Evolutionary conservation across 1,284 basidiomycete species (phyloP).

Genomic region (Sutorius eximius): DNA sequence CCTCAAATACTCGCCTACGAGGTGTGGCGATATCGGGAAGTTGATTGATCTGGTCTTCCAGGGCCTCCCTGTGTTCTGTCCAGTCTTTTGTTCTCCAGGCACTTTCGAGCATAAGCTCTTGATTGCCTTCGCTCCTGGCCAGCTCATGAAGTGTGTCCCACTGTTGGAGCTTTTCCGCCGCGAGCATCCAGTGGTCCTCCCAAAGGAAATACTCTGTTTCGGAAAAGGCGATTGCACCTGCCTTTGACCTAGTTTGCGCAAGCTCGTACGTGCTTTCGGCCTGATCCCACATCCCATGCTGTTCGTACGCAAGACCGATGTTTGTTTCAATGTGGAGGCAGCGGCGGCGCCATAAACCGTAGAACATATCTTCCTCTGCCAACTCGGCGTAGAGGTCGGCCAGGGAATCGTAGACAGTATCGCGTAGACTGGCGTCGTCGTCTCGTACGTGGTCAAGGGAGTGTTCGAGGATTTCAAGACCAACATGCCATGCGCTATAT

Average conservation of each 20-base stretch:
- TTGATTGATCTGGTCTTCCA: conserved; percentile 84
- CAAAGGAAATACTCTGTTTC: conserved; percentile 97
- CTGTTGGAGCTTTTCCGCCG: conserved; percentile 95
- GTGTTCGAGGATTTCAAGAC: conserved; percentile 85
- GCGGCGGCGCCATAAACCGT: conserved; percentile 93
- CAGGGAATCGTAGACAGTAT: conserved; percentile 88
- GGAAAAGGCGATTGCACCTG: conserved; percentile 85
- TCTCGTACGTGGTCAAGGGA: conserved; percentile 75
- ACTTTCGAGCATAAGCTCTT: conserved; percentile 92
- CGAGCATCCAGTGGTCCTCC: conserved; percentile 99
- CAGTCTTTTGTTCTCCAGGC: conserved; percentile 96
- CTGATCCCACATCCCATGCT: conserved; percentile 97
- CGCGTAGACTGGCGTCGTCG: conserved; percentile 81
- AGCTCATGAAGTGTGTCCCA: conserved; percentile 96
- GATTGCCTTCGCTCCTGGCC: conserved; percentile 89
- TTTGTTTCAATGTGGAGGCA: conserved; percentile 91
- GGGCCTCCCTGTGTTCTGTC: conserved; percentile 74
- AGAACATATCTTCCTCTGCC: conserved; percentile 96
- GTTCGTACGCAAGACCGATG: conserved; percentile 90
- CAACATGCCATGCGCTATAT: conserved; percentile 93
- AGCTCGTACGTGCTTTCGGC: conserved; percentile 89
- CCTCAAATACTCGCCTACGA: conserved; percentile 92
- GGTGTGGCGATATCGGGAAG: conserved; percentile 90
- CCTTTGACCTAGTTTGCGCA: conserved; percentile 86
- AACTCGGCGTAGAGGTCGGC: conserved; percentile 96